These are phyloP conservation scores for Madurella mycetomatis DNA, from an alignment of 2,329 filamentous ascomycete genomes.

Conservation along the genomic window DNA sequence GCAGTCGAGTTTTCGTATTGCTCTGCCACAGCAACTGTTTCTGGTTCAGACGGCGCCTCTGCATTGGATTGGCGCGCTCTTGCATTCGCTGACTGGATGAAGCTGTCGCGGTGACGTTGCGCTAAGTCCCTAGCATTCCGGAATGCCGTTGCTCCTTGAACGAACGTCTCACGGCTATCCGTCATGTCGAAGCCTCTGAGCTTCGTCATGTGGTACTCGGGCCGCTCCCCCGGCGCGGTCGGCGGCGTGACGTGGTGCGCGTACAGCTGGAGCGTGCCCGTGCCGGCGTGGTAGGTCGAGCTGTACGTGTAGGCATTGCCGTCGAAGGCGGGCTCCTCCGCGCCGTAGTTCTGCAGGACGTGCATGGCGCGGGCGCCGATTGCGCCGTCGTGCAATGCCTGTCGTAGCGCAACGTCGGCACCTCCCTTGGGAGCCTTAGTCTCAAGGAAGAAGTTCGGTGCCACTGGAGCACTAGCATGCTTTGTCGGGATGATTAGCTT, in stretches of 20 bases:
- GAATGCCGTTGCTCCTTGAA: conserved; percentile 34
- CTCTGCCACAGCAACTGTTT: conserved; percentile 4
- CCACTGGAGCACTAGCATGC: conserved; percentile 13
- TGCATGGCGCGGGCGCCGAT: conserved; percentile 34
- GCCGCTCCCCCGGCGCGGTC: conserved; percentile 26
- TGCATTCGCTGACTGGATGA: conserved; percentile 25
- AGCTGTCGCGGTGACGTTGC: conserved; percentile 32
- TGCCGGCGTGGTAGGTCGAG: conserved; percentile 32
- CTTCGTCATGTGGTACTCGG: conserved; percentile 40
- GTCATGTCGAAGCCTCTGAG: conserved; percentile 31
- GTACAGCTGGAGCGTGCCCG: conserved; percentile 10
- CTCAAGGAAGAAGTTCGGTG: conserved; percentile 22
- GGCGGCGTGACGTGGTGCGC: conserved; percentile 7
- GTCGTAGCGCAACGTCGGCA: conserved; percentile 19
- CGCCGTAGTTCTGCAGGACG: conserved; percentile 34
- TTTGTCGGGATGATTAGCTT: conserved; percentile 22
- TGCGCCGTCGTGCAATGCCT: conserved; percentile 37
- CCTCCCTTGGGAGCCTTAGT: conserved; percentile 4
- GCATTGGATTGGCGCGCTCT: conserved; percentile 7
- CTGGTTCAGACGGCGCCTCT: conserved; percentile 5
- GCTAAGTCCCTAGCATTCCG: conserved; percentile 39
- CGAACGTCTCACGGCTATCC: conserved; percentile 28
- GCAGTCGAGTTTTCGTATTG: conserved; percentile 7
- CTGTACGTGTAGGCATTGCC: conserved; percentile 30
- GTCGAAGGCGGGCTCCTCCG: conserved; percentile 33